Evolutionary conservation across 2,329 filamentous ascomycete species (phyloP).

Genomic region (Fusarium chaquense): DNA sequence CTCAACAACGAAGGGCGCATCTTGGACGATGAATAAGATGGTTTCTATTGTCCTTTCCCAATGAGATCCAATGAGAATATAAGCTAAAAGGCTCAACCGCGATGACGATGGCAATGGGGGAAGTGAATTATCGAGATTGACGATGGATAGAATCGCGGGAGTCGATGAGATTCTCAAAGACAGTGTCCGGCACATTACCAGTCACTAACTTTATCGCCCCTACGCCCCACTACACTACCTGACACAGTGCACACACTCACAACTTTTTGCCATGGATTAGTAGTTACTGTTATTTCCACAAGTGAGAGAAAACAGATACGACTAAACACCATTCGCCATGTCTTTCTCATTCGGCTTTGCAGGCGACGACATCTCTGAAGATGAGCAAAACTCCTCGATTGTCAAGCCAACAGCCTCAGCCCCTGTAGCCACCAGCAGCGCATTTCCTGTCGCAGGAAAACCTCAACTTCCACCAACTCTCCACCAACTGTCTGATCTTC

Average conservation of each 20-base stretch:
- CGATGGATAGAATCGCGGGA: slow-evolving; percentile 23
- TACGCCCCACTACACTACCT: slow-evolving; percentile 43
- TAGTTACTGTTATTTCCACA: neutral
- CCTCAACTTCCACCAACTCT: slow-evolving; percentile 67
- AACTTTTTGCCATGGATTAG: slow-evolving; percentile 29
- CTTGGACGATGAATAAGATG: neutral
- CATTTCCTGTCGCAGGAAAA: slow-evolving; percentile 73
- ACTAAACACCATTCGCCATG: slow-evolving; percentile 46
- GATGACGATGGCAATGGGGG: neutral
- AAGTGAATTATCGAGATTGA: slow-evolving; percentile 11
- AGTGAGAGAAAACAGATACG: neutral
- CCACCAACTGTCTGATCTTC: slow-evolving; percentile 64
- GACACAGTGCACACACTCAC: slow-evolving; percentile 46
- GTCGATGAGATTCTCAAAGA: slow-evolving; percentile 35
- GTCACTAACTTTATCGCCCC: slow-evolving; percentile 3
- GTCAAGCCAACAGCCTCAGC: slow-evolving; percentile 41
- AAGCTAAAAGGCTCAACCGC: neutral
- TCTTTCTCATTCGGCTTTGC: slow-evolving; percentile 72
- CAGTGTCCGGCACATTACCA: slow-evolving; percentile 32
- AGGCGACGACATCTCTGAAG: slow-evolving; percentile 71
- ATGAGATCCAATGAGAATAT: too few relatives aligned
- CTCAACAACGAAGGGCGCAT: slow-evolving; percentile 49
- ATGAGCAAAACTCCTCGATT: slow-evolving; percentile 48
- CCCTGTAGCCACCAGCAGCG: slow-evolving; percentile 49
- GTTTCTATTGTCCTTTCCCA: neutral